Evolutionary conservation across 1,139 yeast species (phyloP).

Genomic region (Pichia norvegensis): DNA sequence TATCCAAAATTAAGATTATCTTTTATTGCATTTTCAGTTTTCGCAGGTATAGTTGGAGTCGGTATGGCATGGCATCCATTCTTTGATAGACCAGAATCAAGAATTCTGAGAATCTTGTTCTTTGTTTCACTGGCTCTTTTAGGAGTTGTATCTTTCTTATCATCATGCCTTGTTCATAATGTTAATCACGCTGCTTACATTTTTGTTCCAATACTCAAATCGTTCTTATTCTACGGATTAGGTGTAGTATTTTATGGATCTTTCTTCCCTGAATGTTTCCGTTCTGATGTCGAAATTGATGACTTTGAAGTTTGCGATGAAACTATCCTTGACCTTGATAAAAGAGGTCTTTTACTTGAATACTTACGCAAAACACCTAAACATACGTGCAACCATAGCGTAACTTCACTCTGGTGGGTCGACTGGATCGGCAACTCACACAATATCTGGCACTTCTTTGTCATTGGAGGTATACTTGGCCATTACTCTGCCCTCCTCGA

Average conservation of each 20-base stretch:
- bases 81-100: slow-evolving; percentile 80
- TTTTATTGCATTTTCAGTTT: slow-evolving; percentile 53
- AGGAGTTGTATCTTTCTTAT: slow-evolving; percentile 61
- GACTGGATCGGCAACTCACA: slow-evolving; percentile 73
- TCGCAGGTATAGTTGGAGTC: slow-evolving; percentile 68
- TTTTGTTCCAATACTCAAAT: slow-evolving; percentile 56
- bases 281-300: slow-evolving; percentile 53
- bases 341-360: slow-evolving; percentile 33
- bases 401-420: slow-evolving; percentile 76
- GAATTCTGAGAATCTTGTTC: slow-evolving; percentile 74
- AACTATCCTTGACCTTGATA: slow-evolving; percentile 35
- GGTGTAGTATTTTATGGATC: slow-evolving; percentile 90
- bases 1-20: slow-evolving; percentile 40
- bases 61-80: slow-evolving; percentile 83
- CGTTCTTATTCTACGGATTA: slow-evolving; percentile 62
- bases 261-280: slow-evolving; percentile 82
- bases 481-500: slow-evolving; percentile 73
- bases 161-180: slow-evolving; percentile 53
- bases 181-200: slow-evolving; percentile 41
- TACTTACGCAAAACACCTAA: slow-evolving; percentile 51
- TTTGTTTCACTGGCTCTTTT: slow-evolving; percentile 72
- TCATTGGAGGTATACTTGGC: slow-evolving; percentile 77
- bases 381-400: slow-evolving; percentile 36
- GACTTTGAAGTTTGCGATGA: slow-evolving; percentile 36
- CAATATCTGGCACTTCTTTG: slow-evolving; percentile 90